phyloP scores from a whole-genome alignment of 169 alveolate genomes.

The Perkinsus chesapeaki region DNA sequence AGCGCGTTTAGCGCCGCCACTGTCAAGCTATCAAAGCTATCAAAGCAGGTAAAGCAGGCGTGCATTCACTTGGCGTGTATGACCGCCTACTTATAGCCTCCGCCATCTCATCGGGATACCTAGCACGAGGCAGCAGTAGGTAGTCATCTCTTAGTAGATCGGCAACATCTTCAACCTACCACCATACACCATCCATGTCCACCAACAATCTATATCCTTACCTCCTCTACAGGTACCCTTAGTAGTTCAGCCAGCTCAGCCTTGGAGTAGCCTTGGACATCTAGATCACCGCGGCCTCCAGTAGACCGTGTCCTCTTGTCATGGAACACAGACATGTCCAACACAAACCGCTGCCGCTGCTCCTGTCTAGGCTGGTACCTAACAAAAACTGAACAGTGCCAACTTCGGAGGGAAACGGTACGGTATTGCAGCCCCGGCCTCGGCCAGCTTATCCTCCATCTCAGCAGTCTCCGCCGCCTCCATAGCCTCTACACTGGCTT shows the following conservation, averaged over 20 bases:
- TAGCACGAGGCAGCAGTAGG: background rate
- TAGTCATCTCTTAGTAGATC: slow-evolving; percentile 14
- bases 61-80: no score
- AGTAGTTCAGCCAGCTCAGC: slow-evolving; percentile 8
- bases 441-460: background rate
- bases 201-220: background rate
- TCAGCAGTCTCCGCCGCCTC: background rate
- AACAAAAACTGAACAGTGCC: background rate
- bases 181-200: background rate
- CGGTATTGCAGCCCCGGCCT: background rate
- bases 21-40: no score
- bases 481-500: background rate
- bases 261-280: background rate
- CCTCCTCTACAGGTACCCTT: background rate
- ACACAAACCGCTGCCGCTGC: background rate
- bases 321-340: background rate
- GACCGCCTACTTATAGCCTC: background rate
- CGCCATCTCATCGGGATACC: background rate
- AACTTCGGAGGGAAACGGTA: background rate
- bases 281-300: background rate
- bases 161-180: slow-evolving; percentile 13
- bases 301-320: background rate
- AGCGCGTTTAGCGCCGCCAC: no score
- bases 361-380: background rate
- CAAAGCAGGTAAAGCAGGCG: no score